phyloP scores from a whole-genome alignment of 768 basidiomycete species.

The Auriscalpium vulgare region DNA sequence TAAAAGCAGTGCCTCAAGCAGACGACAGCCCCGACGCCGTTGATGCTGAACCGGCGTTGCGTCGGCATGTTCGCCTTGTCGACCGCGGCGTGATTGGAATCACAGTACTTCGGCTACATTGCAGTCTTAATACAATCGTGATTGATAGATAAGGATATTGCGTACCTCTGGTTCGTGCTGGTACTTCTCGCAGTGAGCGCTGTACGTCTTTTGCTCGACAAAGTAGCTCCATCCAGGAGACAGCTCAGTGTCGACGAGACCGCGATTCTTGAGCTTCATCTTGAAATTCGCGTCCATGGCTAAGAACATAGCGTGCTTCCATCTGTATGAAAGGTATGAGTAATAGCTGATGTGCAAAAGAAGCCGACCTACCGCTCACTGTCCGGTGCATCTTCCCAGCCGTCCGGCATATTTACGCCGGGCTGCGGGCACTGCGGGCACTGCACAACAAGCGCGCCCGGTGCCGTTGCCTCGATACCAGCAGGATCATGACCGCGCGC shows the following conservation, averaged over 20 bases:
- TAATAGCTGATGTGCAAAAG: too few species aligned
- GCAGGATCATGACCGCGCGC: not conserved
- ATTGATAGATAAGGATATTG: not conserved
- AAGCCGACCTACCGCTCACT: too few species aligned
- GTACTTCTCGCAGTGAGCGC: not conserved
- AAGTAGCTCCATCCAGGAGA: not conserved
- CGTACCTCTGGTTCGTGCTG: not conserved
- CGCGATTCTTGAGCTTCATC: not conserved
- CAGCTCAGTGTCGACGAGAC: not conserved
- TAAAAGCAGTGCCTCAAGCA: conserved; percentile 6
- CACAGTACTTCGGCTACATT: too few species aligned
- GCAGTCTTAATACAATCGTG: too few species aligned
- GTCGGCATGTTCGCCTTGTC: too few species aligned
- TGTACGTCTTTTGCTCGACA: not conserved
- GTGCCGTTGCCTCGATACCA: not conserved
- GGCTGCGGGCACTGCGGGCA: conserved; percentile 11
- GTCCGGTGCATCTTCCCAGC: not conserved
- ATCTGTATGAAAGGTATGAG: too few species aligned
- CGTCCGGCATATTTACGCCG: not conserved
- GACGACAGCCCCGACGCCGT: not conserved
- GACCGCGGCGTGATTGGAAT: not conserved
- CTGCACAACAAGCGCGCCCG: not conserved
- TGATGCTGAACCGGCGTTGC: not conserved
- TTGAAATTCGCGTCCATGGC: conserved; percentile 19
- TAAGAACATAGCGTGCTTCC: too few species aligned